Percentiles rank a stretch among this genome's conserved stretches.
Evolutionary conservation across 1,284 basidiomycete genomes (phyloP).

Genomic region (Albatrellus sp.): DNA sequence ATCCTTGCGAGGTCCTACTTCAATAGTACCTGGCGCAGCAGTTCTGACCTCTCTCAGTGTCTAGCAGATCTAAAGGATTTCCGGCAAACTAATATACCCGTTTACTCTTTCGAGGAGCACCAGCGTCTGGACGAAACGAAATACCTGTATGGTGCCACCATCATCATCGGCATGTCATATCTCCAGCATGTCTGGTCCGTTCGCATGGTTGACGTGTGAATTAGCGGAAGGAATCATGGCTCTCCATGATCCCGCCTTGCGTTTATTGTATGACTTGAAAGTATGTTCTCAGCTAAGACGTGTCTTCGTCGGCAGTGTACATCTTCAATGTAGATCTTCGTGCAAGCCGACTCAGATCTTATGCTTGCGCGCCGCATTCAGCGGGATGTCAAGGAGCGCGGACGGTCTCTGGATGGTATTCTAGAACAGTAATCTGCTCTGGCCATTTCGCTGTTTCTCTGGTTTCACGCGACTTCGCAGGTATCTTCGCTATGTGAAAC

Average conservation of each 20-base stretch:
- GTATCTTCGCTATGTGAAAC: constrained; percentile 88
- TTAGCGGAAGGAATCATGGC: constrained; percentile 88
- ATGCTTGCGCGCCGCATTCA: constrained; percentile 92
- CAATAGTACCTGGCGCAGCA: constrained; percentile 4
- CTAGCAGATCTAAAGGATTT: constrained; percentile 76
- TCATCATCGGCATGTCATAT: constrained; percentile 63
- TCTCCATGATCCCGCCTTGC: constrained; percentile 67
- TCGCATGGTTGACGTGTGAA: constrained; percentile 1
- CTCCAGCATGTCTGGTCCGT: not conserved
- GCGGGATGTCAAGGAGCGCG: constrained; percentile 82
- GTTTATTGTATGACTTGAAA: constrained; percentile 87
- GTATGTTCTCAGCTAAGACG: constrained; percentile 26
- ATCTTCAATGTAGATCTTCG: constrained; percentile 43
- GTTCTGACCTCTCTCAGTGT: constrained; percentile 37
- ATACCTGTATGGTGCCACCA: constrained; percentile 92
- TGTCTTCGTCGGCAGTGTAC: not conserved
- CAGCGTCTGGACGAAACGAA: constrained; percentile 79
- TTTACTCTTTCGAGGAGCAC: constrained; percentile 90
- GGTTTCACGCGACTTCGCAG: constrained; percentile 22
- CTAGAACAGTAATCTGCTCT: constrained; percentile 61
- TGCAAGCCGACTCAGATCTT: constrained; percentile 88
- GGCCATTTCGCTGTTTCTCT: not conserved
- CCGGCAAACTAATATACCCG: constrained; percentile 75
- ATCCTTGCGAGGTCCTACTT: not conserved
- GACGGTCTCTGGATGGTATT: constrained; percentile 75